These are phyloP conservation scores for Saccharomycopsis microspora DNA, from an alignment of 805 yeast species.

Conservation along the genomic window DNA sequence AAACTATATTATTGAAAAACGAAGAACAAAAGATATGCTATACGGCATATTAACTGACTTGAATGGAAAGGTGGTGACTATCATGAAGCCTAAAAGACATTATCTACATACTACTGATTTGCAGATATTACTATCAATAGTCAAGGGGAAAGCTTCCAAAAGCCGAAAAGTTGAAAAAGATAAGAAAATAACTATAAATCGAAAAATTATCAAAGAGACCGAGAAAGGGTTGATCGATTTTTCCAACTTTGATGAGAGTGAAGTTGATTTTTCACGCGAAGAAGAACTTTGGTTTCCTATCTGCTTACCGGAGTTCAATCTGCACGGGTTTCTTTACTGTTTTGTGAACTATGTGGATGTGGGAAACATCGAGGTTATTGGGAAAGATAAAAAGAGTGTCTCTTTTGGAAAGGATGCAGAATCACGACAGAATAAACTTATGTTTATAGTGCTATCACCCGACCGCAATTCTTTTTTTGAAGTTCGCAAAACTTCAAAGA, in stretches of 20 bases:
- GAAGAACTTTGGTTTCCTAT: constrained; percentile 91
- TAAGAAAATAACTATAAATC: constrained; percentile 4
- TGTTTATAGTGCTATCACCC: constrained; percentile 34
- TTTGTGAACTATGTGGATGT: constrained; percentile 53
- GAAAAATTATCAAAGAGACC: neutral
- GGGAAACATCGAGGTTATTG: constrained; percentile 20
- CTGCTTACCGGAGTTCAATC: constrained; percentile 83
- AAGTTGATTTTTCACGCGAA: constrained; percentile 21
- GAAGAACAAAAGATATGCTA: constrained; percentile 32
- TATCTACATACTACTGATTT: constrained; percentile 74
- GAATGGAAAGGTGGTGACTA: constrained; percentile 53
- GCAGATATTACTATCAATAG: constrained; percentile 59
- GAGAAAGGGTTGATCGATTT: neutral
- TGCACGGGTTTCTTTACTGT: constrained; percentile 78
- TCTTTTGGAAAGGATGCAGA: neutral
- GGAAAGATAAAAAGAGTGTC: neutral
- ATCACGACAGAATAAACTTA: constrained; percentile 24
- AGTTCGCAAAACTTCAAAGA: constrained; percentile 49
- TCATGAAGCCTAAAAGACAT: constrained; percentile 69
- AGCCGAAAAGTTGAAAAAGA: neutral
- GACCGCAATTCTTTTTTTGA: constrained; percentile 73
- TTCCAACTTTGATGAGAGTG: constrained; percentile 5
- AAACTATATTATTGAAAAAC: constrained; percentile 39
- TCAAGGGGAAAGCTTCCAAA: constrained; percentile 29
- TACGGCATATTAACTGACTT: constrained; percentile 67